Evolutionary conservation across 805 yeast species (phyloP), one percentile per base, ranked within the genome.

Genomic region (Cyberlindnera euphorbiae): DNA sequence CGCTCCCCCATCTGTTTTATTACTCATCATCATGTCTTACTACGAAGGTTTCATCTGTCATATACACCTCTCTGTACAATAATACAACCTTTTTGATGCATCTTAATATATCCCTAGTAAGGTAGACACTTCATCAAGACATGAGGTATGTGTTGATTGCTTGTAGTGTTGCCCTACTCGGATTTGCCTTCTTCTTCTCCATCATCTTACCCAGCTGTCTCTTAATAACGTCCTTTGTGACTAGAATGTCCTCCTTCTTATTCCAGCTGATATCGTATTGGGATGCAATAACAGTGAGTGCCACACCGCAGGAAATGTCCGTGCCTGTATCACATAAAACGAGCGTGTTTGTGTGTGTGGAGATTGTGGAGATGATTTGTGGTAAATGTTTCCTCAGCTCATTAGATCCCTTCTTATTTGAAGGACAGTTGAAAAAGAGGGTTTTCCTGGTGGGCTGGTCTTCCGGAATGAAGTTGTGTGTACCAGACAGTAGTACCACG

Each of bases 91-190:
- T n/a, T n/a, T n/a, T n/a, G n/a, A n/a, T n/a, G n/a, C n/a, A n/a
- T n/a, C n/a, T n/a, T n/a, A n/a, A n/a, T n/a, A n/a, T n/a, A n/a
- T n/a, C n/a, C n/a, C n/a, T n/a, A n/a, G n/a, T n/a, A n/a, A n/a
- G n/a, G n/a, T n/a, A n/a, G n/a, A n/a, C n/a, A n/a, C n/a, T n/a
- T n/a, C n/a, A n/a, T n/a, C n/a, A n/a, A 19, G n/a, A 70, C 77
- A 81, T 72, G 21, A 81, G 46, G 41, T 45, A 74, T 2, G 77
- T 58, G 44, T 85, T 82, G 2, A 83, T 76, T 19, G 89, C 72
- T 47, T 81, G 88, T 27, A 85, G 61, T 0, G 94, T 82, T 9
- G 85, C 78, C 33, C 96, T 64, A 37, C 88, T 78, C 0, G 95
- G 95, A 41, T 85, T 82, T 5, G 73, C 74, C 27, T 69, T 73